Percentiles rank a stretch among this genome's conserved stretches.
Conservation (phyloP, 345 rosid species). For the Dipteronia sinensis region DNA sequence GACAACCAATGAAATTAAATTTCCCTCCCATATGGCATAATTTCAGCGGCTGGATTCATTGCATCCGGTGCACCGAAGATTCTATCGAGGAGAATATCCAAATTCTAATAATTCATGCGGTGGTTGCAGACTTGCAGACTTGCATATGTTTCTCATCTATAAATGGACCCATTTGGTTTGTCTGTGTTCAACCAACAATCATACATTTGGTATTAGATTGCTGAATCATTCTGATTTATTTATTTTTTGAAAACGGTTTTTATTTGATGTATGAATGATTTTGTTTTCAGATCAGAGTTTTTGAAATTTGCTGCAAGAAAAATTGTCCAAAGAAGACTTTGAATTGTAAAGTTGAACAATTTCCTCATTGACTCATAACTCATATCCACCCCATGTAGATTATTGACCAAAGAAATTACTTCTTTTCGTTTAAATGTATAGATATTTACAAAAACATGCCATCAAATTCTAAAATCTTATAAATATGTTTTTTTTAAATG, state of each 20-base stretch:
- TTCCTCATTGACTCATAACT: neutral
- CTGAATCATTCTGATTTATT: neutral
- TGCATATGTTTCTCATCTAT: no score
- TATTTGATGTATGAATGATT: neutral
- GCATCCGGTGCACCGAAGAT: no score
- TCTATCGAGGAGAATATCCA: no score
- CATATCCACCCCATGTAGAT: neutral
- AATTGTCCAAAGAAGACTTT: neutral
- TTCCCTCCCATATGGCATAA: no score
- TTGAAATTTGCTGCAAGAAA: neutral
- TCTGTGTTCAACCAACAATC: neutral
- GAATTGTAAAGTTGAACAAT: neutral
- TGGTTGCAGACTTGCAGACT: neutral
- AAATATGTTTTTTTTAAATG: no score
- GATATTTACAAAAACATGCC: neutral
- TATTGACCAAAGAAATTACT: neutral
- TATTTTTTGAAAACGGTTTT: neutral
- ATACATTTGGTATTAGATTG: neutral
- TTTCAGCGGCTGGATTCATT: no score
- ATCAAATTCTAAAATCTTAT: neutral
- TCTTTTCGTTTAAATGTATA: no score
- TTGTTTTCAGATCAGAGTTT: neutral
- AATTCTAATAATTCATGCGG: neutral
- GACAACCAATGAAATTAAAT: no score
- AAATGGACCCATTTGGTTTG: neutral